Base-by-base conservation (phyloP, 2,329 filamentous ascomycete genomes). In the Shiraia sp. region DNA sequence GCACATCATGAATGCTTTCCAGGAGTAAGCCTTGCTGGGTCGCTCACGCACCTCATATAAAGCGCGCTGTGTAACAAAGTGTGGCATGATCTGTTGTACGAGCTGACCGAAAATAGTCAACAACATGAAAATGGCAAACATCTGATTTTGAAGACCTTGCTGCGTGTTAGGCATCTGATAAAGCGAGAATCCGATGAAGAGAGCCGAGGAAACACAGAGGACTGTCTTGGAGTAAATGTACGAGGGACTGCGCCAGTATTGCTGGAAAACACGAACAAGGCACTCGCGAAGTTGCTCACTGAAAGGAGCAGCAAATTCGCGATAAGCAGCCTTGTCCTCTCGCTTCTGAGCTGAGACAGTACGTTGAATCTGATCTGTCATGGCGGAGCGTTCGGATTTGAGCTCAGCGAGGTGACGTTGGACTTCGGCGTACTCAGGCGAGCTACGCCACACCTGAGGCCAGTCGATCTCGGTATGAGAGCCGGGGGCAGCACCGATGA, bases 181-280 rank as follows among this genome's bases (percentile, higher is more conserved):
- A 71, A 93, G 90, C 38, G 86, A 85, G 67, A 91, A 90, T 22
- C 88, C 89, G 58, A 93, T 88, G 67, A 92, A 95, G 10, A 95
- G 77, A 3, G 85, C 76, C 12, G 78, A 78, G 12, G 83, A 70
- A 16, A 79, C 72, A 63, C 85, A 89, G 13, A 95, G 82, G 1
- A 78, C 74, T 0, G 78, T 66, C 76, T 95, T 95, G 59, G 87
- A 85, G 74, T 92, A 95, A 68, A 96, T 91, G 74, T 95, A 95
- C 4, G 84, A 80, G 0, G 90, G 90, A 0, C 85, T 91, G 46
- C 90, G 87, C 90, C 90, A 95, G 78, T 93, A 95, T 68, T 95
- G 90, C 63, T 91, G 81, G 75, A 93, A 93, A 17, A 93, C 86
- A 59, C 90, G 88, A 52, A 79, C 67, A 13, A 82, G 79, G 42